phyloP scores from a whole-genome alignment of 306 rosid genomes.

The Cicer yamashitae region DNA sequence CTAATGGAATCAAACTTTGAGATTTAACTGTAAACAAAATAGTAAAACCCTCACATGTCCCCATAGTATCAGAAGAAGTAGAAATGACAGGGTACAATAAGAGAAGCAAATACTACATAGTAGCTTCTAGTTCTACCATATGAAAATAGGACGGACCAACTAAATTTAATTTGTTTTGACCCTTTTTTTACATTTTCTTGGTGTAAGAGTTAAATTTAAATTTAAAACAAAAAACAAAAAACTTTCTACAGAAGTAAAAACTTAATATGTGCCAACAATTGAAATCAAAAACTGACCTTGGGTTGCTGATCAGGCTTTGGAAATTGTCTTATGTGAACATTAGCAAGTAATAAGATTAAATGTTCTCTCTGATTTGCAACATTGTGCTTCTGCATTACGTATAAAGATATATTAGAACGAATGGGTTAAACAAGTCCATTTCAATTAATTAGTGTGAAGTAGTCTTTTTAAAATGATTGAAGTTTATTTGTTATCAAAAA shows the following conservation, averaged over 20 bases:
- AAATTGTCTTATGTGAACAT: constrained; percentile 93
- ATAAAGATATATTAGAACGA: constrained; percentile 34
- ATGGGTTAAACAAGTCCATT: constrained; percentile 2
- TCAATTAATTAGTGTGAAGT: background rate
- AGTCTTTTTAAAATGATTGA: background rate
- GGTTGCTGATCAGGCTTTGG: constrained; percentile 99
- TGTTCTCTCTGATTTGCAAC: constrained; percentile 99
- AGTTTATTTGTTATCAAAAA: background rate
- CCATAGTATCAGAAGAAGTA: background rate
- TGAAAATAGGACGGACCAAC: constrained; percentile 10
- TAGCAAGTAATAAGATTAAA: constrained; percentile 89
- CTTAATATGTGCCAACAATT: constrained; percentile 5
- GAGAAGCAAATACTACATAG: constrained; percentile 4
- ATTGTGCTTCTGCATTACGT: constrained; percentile 76
- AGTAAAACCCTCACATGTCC: constrained; percentile 14
- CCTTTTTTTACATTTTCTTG: background rate
- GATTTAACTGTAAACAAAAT: constrained; percentile 12
- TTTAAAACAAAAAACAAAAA: background rate
- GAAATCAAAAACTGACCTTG: constrained; percentile 63
- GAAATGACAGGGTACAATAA: background rate
- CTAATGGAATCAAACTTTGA: constrained; percentile 28
- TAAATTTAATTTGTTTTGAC: constrained; percentile 5
- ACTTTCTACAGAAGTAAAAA: background rate
- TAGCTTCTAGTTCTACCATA: constrained; percentile 5
- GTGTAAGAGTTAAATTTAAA: background rate